These are phyloP conservation scores for Scleroderma citrinum DNA, from an alignment of 768 basidiomycete genomes.

Conservation along the genomic window DNA sequence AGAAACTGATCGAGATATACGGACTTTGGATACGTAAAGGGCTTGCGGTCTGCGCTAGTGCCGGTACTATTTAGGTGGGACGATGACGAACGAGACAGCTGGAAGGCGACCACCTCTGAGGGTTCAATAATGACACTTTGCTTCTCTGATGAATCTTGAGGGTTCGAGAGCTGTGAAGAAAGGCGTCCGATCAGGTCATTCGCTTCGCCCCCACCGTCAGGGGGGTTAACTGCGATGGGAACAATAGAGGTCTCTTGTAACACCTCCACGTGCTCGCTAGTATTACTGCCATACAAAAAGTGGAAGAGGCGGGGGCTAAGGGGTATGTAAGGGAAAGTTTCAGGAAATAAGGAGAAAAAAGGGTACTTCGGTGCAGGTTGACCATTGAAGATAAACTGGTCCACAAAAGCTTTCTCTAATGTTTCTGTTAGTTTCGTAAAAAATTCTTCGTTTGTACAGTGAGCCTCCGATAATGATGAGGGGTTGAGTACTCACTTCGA, in stretches of 20 bases:
- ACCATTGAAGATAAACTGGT: slow-evolving; percentile 32
- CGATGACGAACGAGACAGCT: slow-evolving; percentile 31
- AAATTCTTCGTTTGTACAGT: slow-evolving; percentile 37
- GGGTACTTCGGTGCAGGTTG: slow-evolving; percentile 27
- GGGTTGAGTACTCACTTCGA: slow-evolving; percentile 25
- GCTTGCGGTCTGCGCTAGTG: slow-evolving; percentile 20
- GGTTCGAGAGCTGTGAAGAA: slow-evolving; percentile 29
- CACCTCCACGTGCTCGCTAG: slow-evolving; percentile 26
- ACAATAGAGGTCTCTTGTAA: slow-evolving; percentile 43
- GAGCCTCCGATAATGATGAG: slow-evolving; percentile 2
- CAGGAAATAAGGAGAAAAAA: neutral
- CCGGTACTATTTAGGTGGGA: slow-evolving; percentile 13
- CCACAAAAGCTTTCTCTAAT: slow-evolving; percentile 41
- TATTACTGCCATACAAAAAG: slow-evolving; percentile 49
- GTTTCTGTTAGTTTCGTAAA: slow-evolving; percentile 36
- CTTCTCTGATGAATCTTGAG: slow-evolving; percentile 21
- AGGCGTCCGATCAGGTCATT: slow-evolving; percentile 56
- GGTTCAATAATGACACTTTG: slow-evolving; percentile 59
- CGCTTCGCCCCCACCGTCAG: slow-evolving; percentile 27
- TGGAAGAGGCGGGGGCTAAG: slow-evolving; percentile 41
- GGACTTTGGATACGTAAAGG: slow-evolving; percentile 55
- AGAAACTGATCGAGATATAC: slow-evolving; percentile 74
- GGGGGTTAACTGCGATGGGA: slow-evolving; percentile 40
- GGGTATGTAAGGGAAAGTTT: neutral
- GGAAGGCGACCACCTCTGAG: slow-evolving; percentile 60